phyloP scores from a whole-genome alignment of 495 filamentous ascomycete species.

The Chaetomidium leptoderma region DNA sequence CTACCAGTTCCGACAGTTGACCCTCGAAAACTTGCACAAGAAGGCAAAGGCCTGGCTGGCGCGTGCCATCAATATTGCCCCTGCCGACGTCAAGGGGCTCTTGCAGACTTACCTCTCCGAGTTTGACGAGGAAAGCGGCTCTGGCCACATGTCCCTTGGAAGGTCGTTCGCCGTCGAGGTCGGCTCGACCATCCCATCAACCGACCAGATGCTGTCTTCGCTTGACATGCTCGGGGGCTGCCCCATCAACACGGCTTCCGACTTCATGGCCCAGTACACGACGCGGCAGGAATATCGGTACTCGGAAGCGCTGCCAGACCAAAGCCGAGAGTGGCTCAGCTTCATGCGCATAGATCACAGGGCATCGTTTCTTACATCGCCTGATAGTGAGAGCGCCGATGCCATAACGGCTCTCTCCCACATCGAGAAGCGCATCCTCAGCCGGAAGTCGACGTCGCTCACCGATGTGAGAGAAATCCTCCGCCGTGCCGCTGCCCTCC shows the following conservation, averaged over 20 bases:
- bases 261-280: constrained; percentile 96
- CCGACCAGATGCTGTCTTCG: constrained; percentile 76
- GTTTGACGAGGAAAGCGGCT: constrained; percentile 79
- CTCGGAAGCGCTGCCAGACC: constrained; percentile 62
- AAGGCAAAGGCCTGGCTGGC: constrained; percentile 77
- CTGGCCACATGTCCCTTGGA: constrained; percentile 88
- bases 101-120: constrained; percentile 94
- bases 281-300: constrained; percentile 90
- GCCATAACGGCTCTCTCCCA: constrained; percentile 57
- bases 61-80: constrained; percentile 74
- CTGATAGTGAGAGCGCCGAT: constrained; percentile 50
- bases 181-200: constrained; percentile 79
- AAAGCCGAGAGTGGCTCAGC: constrained; percentile 57
- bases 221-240: constrained; percentile 67
- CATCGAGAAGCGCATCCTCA: constrained; percentile 63
- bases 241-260: constrained; percentile 82
- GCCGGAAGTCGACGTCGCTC: constrained; percentile 63
- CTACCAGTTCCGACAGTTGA: constrained; percentile 70
- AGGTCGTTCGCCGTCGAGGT: constrained; percentile 92
- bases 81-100: constrained; percentile 90
- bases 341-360: constrained; percentile 50
- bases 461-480: constrained; percentile 73
- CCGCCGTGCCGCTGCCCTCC: constrained; percentile 73
- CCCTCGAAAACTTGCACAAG: constrained; percentile 70
- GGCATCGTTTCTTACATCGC: constrained; percentile 37